Evolutionary conservation across 2,329 filamentous ascomycete species (phyloP), one percentile per base, ranked within the genome.

Genomic region (Apiospora arundinis): DNA sequence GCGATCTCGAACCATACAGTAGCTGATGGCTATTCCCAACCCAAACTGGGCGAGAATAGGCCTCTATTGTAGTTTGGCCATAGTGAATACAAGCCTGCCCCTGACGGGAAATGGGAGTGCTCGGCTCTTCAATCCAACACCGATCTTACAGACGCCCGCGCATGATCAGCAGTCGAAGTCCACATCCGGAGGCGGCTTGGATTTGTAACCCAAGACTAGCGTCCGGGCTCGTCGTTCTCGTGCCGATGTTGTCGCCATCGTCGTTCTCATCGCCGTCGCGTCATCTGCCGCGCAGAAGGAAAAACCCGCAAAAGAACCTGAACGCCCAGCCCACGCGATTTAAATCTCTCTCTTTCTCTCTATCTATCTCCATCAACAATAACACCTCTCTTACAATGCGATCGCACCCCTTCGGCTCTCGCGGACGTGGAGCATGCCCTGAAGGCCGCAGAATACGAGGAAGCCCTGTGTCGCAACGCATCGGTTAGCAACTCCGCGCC

Each of bases 361-460:
- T 67, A 46, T 46, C 6, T 8, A 21, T 37, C 52, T 37, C 28
- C 52, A 45, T 14, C n/a, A 67, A 25, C 21, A 23, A 16, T 21
- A 28, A 32, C 45, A 40, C 18, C 32, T 52, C 18, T 42, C 68
- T 70, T 82, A 88, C 80, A 97, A 86, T 72, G 92, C 90, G 84
- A 97, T 97, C 73, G 94, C 92, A 74, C 95, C 95, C 80, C 93
- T 88, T 82, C 93, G 89, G 83, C 90, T 94, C 82, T 95, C 92
- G 82, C 94, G 92, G 77, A 94, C 84, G 83, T 98, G 95, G 73
- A 98, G 88, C 79, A 93, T 90, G 74, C 95, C 95, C 82, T 98
- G 95, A 76, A 95, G 90, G 71, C 92, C 93, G 83, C 95, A 98
- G 85, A 97, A 98, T 68, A 97, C 87, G 71, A 98, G 89, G 87